Conservation (phyloP, 257 asterid genomes). For the Thymus quinquecostatus region DNA sequence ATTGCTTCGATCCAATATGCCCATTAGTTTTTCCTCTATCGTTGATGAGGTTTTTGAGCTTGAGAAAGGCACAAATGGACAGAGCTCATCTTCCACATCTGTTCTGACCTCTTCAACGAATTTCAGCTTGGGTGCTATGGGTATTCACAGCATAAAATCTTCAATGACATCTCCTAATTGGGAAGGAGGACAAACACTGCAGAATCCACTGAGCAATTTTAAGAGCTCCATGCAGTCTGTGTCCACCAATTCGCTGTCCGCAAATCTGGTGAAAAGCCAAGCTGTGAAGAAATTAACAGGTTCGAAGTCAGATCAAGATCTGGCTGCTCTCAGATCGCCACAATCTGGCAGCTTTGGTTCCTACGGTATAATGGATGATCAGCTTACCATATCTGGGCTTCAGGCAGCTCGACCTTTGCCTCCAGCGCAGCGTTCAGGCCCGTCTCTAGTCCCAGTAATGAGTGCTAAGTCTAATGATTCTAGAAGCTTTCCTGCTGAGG, state of each 20-base stretch:
- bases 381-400: constrained; percentile 50
- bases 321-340: constrained; percentile 66
- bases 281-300: constrained; percentile 54
- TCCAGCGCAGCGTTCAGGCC: constrained; percentile 48
- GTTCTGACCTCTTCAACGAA: constrained; percentile 58
- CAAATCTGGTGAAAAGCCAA: constrained; percentile 56
- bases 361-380: constrained; percentile 56
- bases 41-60: constrained; percentile 97
- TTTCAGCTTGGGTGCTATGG: constrained; percentile 55
- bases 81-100: constrained; percentile 50
- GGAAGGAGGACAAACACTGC: constrained; percentile 61
- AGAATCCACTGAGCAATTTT: constrained; percentile 45
- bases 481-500: constrained; percentile 46
- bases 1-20: constrained; percentile 47
- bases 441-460: constrained; percentile 43
- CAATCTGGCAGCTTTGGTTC: constrained; percentile 66
- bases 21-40: constrained; percentile 69
- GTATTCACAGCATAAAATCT: constrained; percentile 50
- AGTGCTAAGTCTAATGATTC: constrained; percentile 45
- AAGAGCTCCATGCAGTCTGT: constrained; percentile 65
- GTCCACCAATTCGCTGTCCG: constrained; percentile 57
- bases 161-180: constrained; percentile 66
- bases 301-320: constrained; percentile 93
- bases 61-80: constrained; percentile 78
- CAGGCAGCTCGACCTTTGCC: constrained; percentile 49